phyloP scores from a whole-genome alignment of 192 early-diverging fungal genomes.

The Coemansia sp. region DNA sequence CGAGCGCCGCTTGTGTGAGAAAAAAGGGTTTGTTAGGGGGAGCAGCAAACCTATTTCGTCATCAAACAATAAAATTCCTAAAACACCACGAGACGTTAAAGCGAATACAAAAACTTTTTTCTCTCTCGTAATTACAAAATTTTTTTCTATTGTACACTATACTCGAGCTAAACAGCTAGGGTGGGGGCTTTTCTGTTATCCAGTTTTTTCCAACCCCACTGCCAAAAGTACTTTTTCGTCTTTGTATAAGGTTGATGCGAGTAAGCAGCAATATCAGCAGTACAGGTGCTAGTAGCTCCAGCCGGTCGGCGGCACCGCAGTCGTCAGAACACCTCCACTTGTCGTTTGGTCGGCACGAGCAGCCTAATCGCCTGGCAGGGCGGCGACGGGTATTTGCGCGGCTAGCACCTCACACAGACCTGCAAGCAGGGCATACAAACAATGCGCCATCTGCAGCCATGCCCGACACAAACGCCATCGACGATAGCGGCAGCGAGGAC shows the following conservation, averaged over 20 bases:
- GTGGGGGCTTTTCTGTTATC: too few relatives aligned
- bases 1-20: too few relatives aligned
- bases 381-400: slow-evolving; percentile 43
- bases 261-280: slow-evolving; percentile 6
- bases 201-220: neutral
- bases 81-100: neutral
- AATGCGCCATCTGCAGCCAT: too few relatives aligned
- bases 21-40: too few relatives aligned
- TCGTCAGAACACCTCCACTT: slow-evolving; percentile 20
- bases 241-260: neutral
- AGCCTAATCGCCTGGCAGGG: slow-evolving; percentile 5
- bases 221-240: too few relatives aligned
- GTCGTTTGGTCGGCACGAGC: slow-evolving; percentile 16
- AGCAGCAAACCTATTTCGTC: neutral
- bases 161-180: neutral
- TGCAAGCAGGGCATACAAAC: neutral
- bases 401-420: slow-evolving; percentile 25
- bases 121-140: neutral
- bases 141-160: neutral
- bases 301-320: neutral
- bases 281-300: neutral
- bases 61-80: neutral
- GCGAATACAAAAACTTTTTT: neutral
- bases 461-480: slow-evolving; percentile 6
- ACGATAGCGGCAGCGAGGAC: slow-evolving; percentile 3